Evolutionary conservation across 345 rosid genomes (phyloP), one percentile per base, ranked within the genome.

Genomic region (Eucalyptus sp.): DNA sequence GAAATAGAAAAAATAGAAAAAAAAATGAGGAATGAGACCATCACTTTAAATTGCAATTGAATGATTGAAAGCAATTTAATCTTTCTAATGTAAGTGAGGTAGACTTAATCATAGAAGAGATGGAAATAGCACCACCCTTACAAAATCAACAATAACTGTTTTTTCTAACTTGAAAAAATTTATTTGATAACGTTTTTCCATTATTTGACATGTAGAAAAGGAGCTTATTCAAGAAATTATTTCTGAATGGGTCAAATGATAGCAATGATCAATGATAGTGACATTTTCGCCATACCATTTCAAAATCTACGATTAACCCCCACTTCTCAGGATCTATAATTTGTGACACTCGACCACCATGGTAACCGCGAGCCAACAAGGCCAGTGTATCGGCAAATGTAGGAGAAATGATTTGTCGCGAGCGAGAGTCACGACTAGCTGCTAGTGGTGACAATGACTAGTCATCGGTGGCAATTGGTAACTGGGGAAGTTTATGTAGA

Each of bases 21-120:
- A 49, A 24, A 56, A 24, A 4, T 3, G 0, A 24, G 13, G 13
- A 56, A 56, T 24, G 62, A 24, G 0, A 56, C 29, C 0, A 56
- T 56, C 13, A 2, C 29, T 56, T 56, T 24, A 56, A 56, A 56
- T 56, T 10, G 62, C 13, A 5, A 56, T 56, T 24, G 1, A 56
- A 56, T 56, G 6, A 56, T 56, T 24, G 1, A 2, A 1, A 56
- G 62, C 29, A 24, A 56, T 24, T 56, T 56, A 22, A 22, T 56
- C 6, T 56, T 9, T 24, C 29, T 56, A 10, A 2, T 2, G 3
- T 56, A 56, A 24, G 29, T 7, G 58, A 2, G 62, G 62, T 56
- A 4, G 3, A 56, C 3, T 10, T 24, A 24, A 56, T 24, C 29
- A 56, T 24, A 56, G 2, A 56, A 56, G 6, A 2, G 29, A 2